Base-by-base conservation (phyloP, 106 monocot species). In the Dioscorea dumetorum region DNA sequence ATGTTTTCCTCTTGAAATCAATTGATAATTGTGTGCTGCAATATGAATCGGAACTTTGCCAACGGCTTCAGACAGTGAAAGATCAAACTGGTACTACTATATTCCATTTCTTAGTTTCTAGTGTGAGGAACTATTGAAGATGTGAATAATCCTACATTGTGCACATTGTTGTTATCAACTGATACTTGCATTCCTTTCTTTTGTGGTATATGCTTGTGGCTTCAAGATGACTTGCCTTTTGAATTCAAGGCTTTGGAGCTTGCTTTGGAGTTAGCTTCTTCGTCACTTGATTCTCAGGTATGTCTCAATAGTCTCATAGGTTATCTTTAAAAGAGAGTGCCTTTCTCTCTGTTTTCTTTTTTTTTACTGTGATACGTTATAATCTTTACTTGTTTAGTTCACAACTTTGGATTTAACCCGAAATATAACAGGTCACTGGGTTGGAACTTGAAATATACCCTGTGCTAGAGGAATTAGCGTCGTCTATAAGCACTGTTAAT, bases 211-310 rank as follows among this genome's bases (percentile, higher is more conserved):
- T 41, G 41, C 41, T 41, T 41, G 41, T 41, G 41, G 41, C 20
- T 67, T 60, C 15, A 69, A 80, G 85, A 90, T 72, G 71, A 81
- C 16, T 73, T 90, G 17, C 86, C 90, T 23, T 90, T 90, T 64
- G 90, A 90, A 66, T 86, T 90, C 77, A 70, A 68, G 58, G 83
- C 90, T 5, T 70, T 90, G 12, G 90, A 90, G 70, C 83, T 90
- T 66, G 90, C 86, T 49, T 68, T 90, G 61, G 90, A 90, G 33
- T 58, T 81, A 5, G 75, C 78, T 50, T 90, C 74, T 48, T 68
- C 73, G 14, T 79, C 70, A n/a, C 90, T 86, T 68, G 90, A 90
- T 76, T 53, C 76, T 71, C 83, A 90, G 83, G 90, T 90, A 52
- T 4, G 51, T 21, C 12, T 48, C 5, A 41, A 10, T 8, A 41